These are phyloP conservation scores for Colletotrichum sp. DNA, from an alignment of 2,329 filamentous ascomycete species.

Conservation along the genomic window DNA sequence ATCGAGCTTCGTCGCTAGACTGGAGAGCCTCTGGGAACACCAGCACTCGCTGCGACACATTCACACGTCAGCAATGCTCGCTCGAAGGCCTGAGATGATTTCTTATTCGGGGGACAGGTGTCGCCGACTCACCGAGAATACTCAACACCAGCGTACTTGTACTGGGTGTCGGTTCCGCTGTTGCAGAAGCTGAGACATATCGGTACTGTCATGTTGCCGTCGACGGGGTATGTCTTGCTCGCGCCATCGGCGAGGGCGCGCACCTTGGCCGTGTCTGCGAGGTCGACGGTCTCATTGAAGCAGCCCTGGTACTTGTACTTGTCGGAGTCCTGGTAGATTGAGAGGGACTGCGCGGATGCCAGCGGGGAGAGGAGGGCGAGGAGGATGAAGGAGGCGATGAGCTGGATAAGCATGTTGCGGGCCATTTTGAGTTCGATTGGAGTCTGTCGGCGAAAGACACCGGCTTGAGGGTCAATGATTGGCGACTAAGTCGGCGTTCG, in stretches of 20 bases:
- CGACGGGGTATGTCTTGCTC: slow-evolving; percentile 37
- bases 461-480: background rate
- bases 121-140: slow-evolving; percentile 46
- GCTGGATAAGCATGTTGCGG: background rate
- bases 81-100: background rate
- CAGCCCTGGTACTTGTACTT: slow-evolving; percentile 61
- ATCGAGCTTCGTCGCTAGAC: slow-evolving; percentile 48
- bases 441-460: background rate
- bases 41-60: slow-evolving; percentile 58
- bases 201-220: slow-evolving; percentile 56
- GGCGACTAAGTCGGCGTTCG: background rate
- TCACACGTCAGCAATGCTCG: background rate
- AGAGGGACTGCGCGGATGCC: slow-evolving; percentile 24
- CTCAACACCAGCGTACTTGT: slow-evolving; percentile 60
- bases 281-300: slow-evolving; percentile 61
- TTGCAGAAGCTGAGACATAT: slow-evolving; percentile 58
- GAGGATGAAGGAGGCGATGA: slow-evolving; percentile 16
- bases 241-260: slow-evolving; percentile 51
- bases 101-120: background rate
- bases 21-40: slow-evolving; percentile 57
- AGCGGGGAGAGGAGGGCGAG: slow-evolving; percentile 16
- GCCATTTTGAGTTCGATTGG: background rate
- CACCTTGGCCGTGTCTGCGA: slow-evolving; percentile 42
- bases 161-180: slow-evolving; percentile 38
- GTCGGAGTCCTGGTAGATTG: slow-evolving; percentile 38